phyloP scores from a whole-genome alignment of 495 filamentous ascomycete species.

The Aspergillus baeticus region DNA sequence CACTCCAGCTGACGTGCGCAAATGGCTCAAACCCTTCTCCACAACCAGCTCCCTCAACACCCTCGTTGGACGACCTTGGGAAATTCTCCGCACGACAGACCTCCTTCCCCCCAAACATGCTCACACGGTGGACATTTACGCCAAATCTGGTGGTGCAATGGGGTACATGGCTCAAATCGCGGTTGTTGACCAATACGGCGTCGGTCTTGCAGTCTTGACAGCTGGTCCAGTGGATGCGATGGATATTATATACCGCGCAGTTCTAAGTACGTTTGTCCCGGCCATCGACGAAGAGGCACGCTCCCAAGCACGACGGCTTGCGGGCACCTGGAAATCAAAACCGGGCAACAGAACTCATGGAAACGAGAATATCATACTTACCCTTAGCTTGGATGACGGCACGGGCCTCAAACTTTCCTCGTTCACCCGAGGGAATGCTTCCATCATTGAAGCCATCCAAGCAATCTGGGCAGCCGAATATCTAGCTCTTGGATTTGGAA shows the following conservation, averaged over 20 bases:
- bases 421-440: conserved; percentile 2
- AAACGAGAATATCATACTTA: neutral
- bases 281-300: conserved; percentile 11
- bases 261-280: conserved; percentile 9
- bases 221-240: conserved; percentile 16
- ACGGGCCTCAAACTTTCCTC: conserved; percentile 10
- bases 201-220: conserved; percentile 8
- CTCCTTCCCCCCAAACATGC: conserved; percentile 8
- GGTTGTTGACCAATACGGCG: conserved; percentile 16
- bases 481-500: conserved; percentile 8
- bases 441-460: conserved; percentile 9
- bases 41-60: conserved; percentile 13
- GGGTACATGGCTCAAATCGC: conserved; percentile 17
- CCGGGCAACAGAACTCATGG: neutral
- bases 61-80: conserved; percentile 17
- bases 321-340: conserved; percentile 7
- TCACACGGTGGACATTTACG: conserved; percentile 18
- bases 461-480: conserved; percentile 8
- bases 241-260: conserved; percentile 14
- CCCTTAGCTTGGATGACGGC: conserved; percentile 2
- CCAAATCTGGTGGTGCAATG: conserved; percentile 16
- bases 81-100: conserved; percentile 13
- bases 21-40: conserved; percentile 19
- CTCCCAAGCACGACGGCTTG: neutral
- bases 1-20: conserved; percentile 2